These are phyloP conservation scores for Cladosporium sp. DNA, from an alignment of 2,329 filamentous ascomycete genomes.

Conservation along the genomic window DNA sequence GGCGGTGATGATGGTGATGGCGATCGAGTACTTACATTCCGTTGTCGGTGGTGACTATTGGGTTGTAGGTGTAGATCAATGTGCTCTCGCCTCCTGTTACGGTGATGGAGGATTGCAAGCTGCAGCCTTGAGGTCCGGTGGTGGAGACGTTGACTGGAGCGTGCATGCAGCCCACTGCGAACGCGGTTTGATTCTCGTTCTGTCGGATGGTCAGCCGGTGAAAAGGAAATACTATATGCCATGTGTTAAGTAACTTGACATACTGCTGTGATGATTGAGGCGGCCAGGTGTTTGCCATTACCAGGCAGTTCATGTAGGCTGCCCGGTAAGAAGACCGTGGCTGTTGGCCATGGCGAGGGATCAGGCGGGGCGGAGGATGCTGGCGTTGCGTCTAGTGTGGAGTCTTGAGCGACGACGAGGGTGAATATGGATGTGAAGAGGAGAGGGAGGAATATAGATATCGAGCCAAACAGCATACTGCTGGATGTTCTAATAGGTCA, in stretches of 20 bases:
- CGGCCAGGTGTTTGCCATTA: background rate
- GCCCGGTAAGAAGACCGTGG: constrained; percentile 13
- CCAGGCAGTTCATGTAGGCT: constrained; percentile 4
- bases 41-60: constrained; percentile 14
- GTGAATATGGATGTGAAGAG: background rate
- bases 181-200: constrained; percentile 24
- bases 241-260: background rate
- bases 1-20: too few relatives aligned
- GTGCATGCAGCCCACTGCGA: constrained; percentile 23
- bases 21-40: constrained; percentile 16
- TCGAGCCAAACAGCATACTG: too few relatives aligned
- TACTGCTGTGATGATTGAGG: constrained; percentile 22
- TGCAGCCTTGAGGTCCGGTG: constrained; percentile 14
- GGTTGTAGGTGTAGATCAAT: constrained; percentile 18
- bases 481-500: too few relatives aligned
- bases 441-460: too few relatives aligned
- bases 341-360: constrained; percentile 16
- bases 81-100: constrained; percentile 29
- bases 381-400: background rate
- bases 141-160: constrained; percentile 13
- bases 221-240: background rate
- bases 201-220: background rate
- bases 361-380: constrained; percentile 12
- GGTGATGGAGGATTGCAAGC: constrained; percentile 24
- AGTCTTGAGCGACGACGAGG: constrained; percentile 1